Evolutionary conservation across 345 rosid species (phyloP).

Genomic region (Acer campestre): DNA sequence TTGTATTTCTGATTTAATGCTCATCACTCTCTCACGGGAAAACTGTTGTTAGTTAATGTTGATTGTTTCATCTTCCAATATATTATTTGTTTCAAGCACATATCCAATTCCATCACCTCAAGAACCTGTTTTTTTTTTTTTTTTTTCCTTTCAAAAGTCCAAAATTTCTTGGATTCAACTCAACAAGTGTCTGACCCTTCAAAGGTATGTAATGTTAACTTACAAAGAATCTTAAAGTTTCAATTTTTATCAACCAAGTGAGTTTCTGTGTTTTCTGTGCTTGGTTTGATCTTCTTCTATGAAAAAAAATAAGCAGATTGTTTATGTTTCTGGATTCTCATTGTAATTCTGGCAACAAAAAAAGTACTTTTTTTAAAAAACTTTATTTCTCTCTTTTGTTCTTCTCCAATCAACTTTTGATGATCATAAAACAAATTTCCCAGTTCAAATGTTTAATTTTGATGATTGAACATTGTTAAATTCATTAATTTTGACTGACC

Average conservation of each 20-base stretch:
- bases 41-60: conserved; percentile 10
- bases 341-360: too few species aligned
- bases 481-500: background rate
- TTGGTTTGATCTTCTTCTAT: background rate
- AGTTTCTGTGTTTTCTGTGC: background rate
- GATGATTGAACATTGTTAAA: background rate
- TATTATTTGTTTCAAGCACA: background rate
- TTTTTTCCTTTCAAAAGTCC: background rate
- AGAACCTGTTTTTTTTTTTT: too few species aligned
- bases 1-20: background rate
- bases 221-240: too few species aligned
- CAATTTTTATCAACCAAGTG: background rate
- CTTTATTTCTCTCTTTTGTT: background rate
- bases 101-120: background rate
- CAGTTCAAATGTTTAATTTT: background rate
- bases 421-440: background rate
- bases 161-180: background rate
- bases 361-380: too few species aligned
- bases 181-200: background rate
- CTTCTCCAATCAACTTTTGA: too few species aligned
- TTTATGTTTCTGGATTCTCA: too few species aligned
- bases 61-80: conserved; percentile 11
- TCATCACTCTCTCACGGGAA: conserved; percentile 16
- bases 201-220: background rate
- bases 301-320: too few species aligned